Conservation (phyloP, 257 asterid genomes). For the Salvia miltiorrhiza region DNA sequence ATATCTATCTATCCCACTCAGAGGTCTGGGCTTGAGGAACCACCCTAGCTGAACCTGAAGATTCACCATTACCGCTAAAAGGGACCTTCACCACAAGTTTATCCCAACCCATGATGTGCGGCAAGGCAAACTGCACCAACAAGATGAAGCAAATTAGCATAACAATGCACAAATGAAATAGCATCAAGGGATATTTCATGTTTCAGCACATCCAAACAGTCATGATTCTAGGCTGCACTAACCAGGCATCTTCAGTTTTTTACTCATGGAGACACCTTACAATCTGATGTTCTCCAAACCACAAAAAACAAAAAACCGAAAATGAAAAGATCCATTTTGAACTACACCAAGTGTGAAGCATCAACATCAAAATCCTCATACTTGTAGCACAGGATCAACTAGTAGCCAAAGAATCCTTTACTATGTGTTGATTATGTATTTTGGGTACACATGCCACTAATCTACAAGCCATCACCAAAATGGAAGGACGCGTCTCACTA, state of each 20-base stretch:
- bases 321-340: background rate
- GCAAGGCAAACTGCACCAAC: constrained; percentile 81
- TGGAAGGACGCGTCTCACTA: background rate
- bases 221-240: background rate
- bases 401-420: background rate
- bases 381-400: background rate
- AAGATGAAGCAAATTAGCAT: background rate
- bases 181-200: background rate
- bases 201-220: background rate
- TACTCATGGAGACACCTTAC: background rate
- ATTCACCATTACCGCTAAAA: constrained; percentile 18
- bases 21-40: constrained; percentile 42
- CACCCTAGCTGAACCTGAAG: constrained; percentile 23
- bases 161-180: background rate
- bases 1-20: constrained; percentile 74
- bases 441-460: background rate
- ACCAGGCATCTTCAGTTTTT: background rate
- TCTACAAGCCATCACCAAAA: constrained; percentile 7
- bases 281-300: background rate
- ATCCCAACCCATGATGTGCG: constrained; percentile 96
- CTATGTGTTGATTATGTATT: background rate
- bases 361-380: background rate
- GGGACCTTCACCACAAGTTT: constrained; percentile 35
- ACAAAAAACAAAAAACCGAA: background rate
- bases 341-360: background rate